A percentile compares a stretch with the other conserved stretches of the same genome.
phyloP scores from a whole-genome alignment of 2,329 filamentous ascomycete genomes.

The Cercospora canescens region DNA sequence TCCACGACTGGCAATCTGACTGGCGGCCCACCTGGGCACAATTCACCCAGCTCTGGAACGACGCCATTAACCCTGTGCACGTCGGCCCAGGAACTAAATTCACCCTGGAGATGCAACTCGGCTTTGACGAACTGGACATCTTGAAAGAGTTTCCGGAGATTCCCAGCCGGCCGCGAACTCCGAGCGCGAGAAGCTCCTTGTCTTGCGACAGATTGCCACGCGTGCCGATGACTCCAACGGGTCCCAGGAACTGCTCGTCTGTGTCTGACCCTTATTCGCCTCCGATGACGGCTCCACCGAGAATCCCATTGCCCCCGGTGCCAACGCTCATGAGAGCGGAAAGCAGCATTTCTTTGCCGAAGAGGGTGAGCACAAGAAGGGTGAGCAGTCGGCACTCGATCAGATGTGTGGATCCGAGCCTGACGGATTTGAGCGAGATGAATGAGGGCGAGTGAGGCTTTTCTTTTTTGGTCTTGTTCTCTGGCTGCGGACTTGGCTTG shows the following conservation, averaged over 20 bases:
- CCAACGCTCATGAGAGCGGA: not conserved
- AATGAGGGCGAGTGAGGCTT: not conserved
- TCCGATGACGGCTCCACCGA: constrained; percentile 6
- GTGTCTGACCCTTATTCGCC: not conserved
- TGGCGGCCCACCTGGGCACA: constrained; percentile 20
- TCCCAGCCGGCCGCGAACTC: constrained; percentile 1
- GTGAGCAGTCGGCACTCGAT: constrained; percentile 16
- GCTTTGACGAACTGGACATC: constrained; percentile 9
- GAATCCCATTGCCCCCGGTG: constrained; percentile 1
- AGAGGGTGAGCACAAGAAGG: constrained; percentile 3
- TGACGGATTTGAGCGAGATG: constrained; percentile 8
- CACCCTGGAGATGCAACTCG: constrained; percentile 13
- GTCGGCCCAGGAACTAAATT: constrained; percentile 15
- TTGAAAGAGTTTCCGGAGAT: constrained; percentile 1
- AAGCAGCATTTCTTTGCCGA: constrained; percentile 4
- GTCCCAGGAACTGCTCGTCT: not conserved
- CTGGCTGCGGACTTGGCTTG: not conserved
- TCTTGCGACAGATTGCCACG: not conserved
- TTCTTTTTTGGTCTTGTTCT: not conserved
- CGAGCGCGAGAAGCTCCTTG: not conserved
- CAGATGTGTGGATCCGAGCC: constrained; percentile 9
- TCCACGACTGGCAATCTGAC: constrained; percentile 20
- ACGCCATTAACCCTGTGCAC: constrained; percentile 15
- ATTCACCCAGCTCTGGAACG: constrained; percentile 20
- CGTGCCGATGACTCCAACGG: not conserved